phyloP scores from a whole-genome alignment of 768 basidiomycete species.

The Mycena indigotica region DNA sequence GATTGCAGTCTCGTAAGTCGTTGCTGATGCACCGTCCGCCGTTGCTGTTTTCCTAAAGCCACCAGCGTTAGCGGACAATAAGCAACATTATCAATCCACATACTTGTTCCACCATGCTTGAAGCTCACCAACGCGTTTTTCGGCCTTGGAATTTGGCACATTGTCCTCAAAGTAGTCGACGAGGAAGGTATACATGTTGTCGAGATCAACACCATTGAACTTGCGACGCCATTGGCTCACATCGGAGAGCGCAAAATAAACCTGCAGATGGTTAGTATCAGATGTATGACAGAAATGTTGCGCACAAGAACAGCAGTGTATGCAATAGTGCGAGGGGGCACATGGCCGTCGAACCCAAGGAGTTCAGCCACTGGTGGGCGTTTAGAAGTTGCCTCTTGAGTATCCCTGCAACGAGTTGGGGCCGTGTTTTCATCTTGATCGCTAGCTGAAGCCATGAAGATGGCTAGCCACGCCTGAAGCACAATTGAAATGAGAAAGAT shows the following conservation, averaged over 20 bases:
- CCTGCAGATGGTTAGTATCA: not conserved
- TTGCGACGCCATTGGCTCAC: not conserved
- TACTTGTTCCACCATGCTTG: constrained; percentile 16
- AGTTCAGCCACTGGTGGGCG: constrained; percentile 4
- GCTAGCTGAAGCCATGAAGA: constrained; percentile 3
- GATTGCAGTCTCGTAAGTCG: not conserved
- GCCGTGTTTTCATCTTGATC: constrained; percentile 4
- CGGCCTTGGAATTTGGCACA: not conserved
- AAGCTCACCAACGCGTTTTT: not conserved
- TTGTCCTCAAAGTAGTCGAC: constrained; percentile 14
- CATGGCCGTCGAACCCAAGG: constrained; percentile 12
- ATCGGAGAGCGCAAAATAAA: constrained; percentile 4
- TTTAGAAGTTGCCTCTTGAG: not conserved
- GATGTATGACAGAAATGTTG: not conserved
- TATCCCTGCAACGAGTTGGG: not conserved
- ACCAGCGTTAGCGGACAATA: not conserved
- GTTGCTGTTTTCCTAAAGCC: not conserved
- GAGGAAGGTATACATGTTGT: constrained; percentile 10
- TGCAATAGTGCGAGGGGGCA: constrained; percentile 11
- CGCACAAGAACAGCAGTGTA: constrained; percentile 8
- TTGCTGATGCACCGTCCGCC: not conserved
- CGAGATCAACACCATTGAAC: constrained; percentile 2
- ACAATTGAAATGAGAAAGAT: not conserved
- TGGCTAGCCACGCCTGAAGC: constrained; percentile 1
- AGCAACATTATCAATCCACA: not conserved